These are phyloP conservation scores for Babesia sp. DNA, from an alignment of 169 alveolate genomes.

Conservation along the genomic window DNA sequence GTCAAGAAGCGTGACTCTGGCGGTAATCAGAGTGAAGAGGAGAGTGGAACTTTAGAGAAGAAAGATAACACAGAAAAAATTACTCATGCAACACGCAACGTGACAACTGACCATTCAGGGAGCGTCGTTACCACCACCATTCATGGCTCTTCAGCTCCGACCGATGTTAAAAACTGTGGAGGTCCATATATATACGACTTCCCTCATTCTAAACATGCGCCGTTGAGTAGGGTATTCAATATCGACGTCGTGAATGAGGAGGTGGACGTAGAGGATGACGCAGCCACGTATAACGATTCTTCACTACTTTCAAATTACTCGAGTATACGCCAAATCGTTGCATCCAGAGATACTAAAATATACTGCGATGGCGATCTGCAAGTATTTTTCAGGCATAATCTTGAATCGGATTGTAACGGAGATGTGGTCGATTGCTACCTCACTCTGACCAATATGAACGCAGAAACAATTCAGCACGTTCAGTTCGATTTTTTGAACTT, in stretches of 20 bases:
- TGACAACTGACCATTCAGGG: too few species aligned
- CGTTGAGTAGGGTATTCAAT: conserved; percentile 6
- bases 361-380: conserved; percentile 3
- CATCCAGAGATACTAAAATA: neutral
- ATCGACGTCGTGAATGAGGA: conserved; percentile 16
- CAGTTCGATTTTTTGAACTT: conserved; percentile 36
- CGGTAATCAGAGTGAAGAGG: too few species aligned
- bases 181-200: neutral
- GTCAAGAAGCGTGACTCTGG: too few species aligned
- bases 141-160: neutral
- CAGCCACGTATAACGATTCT: neutral
- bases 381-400: conserved; percentile 1
- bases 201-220: neutral
- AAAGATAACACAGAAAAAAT: too few species aligned
- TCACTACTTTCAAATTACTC: neutral
- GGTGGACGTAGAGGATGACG: conserved; percentile 1
- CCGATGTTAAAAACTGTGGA: neutral
- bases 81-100: too few species aligned
- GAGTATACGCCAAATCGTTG: conserved; percentile 1
- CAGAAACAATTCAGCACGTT: neutral
- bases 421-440: conserved; percentile 13
- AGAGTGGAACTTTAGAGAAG: too few species aligned
- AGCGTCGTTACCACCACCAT: too few species aligned
- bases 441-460: conserved; percentile 6
- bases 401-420: neutral